A percentile compares a stretch with the other conserved stretches of the same genome.
Evolutionary conservation across 768 basidiomycete species (phyloP).

Genomic region (Omphalotus guepiniiformis): DNA sequence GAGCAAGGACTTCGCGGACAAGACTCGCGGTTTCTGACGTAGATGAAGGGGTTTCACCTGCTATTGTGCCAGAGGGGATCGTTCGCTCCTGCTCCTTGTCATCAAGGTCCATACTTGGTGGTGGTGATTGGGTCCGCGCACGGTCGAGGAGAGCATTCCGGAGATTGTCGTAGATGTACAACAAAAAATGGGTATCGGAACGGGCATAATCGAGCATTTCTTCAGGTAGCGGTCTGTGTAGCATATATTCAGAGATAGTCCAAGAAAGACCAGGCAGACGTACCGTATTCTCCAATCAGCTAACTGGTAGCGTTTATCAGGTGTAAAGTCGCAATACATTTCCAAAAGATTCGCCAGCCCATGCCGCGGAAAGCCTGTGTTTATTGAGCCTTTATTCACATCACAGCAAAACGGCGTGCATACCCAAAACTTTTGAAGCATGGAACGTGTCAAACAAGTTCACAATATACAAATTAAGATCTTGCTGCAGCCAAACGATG

Average conservation of each 20-base stretch:
- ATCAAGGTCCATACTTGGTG: conserved; percentile 11
- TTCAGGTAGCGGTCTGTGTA: conserved; percentile 63
- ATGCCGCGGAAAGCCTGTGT: conserved; percentile 74
- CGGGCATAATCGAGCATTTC: conserved; percentile 94
- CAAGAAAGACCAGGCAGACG: conserved; percentile 12
- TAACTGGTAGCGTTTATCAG: conserved; percentile 94
- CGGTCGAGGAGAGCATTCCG: conserved; percentile 83
- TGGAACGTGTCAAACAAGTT: conserved; percentile 98
- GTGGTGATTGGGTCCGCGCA: conserved; percentile 34
- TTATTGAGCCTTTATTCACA: background rate
- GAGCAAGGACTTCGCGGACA: conserved; percentile 59
- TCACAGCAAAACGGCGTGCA: too few species aligned
- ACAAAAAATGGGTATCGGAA: conserved; percentile 93
- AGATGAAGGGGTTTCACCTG: conserved; percentile 17
- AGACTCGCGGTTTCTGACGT: conserved; percentile 31
- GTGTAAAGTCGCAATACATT: conserved; percentile 83
- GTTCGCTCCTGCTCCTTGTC: background rate
- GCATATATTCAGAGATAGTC: background rate
- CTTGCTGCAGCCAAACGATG: conserved; percentile 93
- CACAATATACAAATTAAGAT: conserved; percentile 91
- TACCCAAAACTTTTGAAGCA: conserved; percentile 82
- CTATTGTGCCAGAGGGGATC: background rate
- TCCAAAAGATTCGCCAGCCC: conserved; percentile 81
- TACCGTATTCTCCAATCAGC: conserved; percentile 97
- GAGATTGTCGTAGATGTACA: conserved; percentile 89